Evolutionary conservation across 805 yeast genomes (phyloP).

Genomic region (Ogataea minuta): DNA sequence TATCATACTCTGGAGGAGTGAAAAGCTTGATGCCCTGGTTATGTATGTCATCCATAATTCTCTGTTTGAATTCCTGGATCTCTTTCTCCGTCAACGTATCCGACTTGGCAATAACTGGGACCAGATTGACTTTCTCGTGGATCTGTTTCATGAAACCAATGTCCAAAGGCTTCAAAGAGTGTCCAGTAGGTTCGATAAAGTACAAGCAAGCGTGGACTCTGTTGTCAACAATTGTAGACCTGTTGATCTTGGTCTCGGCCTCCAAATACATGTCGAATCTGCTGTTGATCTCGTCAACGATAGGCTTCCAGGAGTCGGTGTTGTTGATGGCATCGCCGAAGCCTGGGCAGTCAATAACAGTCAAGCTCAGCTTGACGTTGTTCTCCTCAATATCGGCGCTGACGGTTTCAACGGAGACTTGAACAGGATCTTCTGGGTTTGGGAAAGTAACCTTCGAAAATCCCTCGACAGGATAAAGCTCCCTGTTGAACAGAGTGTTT

Average conservation of each 20-base stretch:
- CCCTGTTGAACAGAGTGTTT: constrained; percentile 80
- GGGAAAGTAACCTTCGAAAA: constrained; percentile 34
- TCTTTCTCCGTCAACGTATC: constrained; percentile 92
- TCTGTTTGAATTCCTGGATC: constrained; percentile 67
- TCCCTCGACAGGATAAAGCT: constrained; percentile 43
- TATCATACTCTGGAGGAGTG: constrained; percentile 72
- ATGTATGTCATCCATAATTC: constrained; percentile 73
- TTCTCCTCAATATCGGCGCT: constrained; percentile 84
- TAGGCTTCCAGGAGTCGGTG: constrained; percentile 81
- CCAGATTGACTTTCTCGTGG: constrained; percentile 87
- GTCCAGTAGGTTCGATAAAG: constrained; percentile 97
- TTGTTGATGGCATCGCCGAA: constrained; percentile 90
- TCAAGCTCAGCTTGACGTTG: constrained; percentile 82
- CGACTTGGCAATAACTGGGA: constrained; percentile 92
- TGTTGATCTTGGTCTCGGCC: constrained; percentile 78
- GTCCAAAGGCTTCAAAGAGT: constrained; percentile 84
- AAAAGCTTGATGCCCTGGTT: constrained; percentile 74
- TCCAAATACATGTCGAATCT: constrained; percentile 89
- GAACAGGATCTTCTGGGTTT: constrained; percentile 41
- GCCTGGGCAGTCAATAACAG: constrained; percentile 88
- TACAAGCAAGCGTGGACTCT: constrained; percentile 92
- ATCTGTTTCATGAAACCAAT: constrained; percentile 83
- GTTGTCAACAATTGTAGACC: constrained; percentile 69
- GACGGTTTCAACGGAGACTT: constrained; percentile 58
- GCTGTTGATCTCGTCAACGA: constrained; percentile 80